A percentile compares a stretch with the other conserved stretches of the same genome.
Conservation (phyloP, 176 grass and related monocot genomes). For the Ampelocalamus luodianensis region DNA sequence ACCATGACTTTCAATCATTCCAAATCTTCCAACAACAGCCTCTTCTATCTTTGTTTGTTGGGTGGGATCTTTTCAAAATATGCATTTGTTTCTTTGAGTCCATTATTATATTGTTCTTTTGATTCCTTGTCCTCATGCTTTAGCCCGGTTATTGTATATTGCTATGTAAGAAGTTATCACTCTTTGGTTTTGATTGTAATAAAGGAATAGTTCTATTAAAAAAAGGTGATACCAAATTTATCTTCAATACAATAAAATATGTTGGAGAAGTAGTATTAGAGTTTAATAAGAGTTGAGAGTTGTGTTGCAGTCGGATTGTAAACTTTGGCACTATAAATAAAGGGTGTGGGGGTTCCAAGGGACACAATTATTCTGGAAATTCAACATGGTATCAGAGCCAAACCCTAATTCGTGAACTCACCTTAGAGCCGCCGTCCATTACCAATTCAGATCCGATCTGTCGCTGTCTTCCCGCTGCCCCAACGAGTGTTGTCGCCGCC, state of each 20-base stretch:
- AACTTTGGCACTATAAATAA: too few relatives aligned
- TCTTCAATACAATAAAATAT: not conserved
- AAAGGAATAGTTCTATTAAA: not conserved
- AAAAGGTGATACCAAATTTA: not conserved
- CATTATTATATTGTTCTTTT: not conserved
- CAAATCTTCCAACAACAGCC: not conserved
- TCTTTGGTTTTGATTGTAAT: not conserved
- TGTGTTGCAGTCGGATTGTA: too few relatives aligned
- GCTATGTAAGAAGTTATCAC: slow-evolving; percentile 14
- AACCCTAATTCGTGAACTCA: too few relatives aligned
- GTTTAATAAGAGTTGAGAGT: too few relatives aligned
- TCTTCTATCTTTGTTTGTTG: not conserved
- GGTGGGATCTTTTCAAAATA: not conserved
- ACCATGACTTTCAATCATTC: not conserved
- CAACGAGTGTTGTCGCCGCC: too few relatives aligned
- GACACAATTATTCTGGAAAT: too few relatives aligned
- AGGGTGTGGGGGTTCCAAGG: too few relatives aligned
- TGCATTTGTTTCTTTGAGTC: slow-evolving; percentile 2
- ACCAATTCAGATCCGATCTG: too few relatives aligned
- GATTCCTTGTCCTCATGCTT: slow-evolving; percentile 7
- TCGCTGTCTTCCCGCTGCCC: too few relatives aligned
- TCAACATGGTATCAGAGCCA: too few relatives aligned
- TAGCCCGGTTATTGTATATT: not conserved
- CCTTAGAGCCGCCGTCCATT: too few relatives aligned
- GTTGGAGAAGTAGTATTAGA: too few relatives aligned